A percentile compares a stretch with the other conserved stretches of the same genome.
These are phyloP conservation scores for Plasmodium gallinaceum DNA, from an alignment of 169 alveolate genomes.

Conservation along the genomic window DNA sequence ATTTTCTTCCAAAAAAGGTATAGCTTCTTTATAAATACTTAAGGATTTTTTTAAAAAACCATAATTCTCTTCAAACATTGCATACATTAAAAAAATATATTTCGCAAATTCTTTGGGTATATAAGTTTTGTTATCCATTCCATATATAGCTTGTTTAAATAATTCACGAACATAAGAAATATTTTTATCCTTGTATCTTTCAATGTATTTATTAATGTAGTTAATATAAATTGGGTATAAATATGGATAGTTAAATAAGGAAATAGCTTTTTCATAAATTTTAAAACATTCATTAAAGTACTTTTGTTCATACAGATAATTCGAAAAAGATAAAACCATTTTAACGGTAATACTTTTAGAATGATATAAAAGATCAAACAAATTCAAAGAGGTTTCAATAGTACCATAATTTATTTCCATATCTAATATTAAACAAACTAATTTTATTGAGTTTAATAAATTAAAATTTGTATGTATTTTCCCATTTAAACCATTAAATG, in stretches of 20 bases:
- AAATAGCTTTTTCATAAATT: constrained; percentile 90
- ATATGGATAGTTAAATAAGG: constrained; percentile 90
- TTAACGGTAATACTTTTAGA: constrained; percentile 85
- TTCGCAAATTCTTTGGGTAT: constrained; percentile 85
- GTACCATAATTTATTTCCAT: constrained; percentile 75
- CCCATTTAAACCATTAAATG: neutral
- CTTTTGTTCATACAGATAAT: constrained; percentile 81
- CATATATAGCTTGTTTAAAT: constrained; percentile 85
- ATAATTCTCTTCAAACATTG: constrained; percentile 89
- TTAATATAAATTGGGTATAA: constrained; percentile 89
- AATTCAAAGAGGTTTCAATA: constrained; percentile 28
- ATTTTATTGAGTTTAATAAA: constrained; percentile 34
- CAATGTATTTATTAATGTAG: constrained; percentile 86
- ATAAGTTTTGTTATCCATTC: constrained; percentile 34
- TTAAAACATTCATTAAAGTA: constrained; percentile 89
- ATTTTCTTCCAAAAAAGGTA: constrained; percentile 83
- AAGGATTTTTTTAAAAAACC: constrained; percentile 90
- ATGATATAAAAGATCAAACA: constrained; percentile 77
- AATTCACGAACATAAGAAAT: constrained; percentile 91
- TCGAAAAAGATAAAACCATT: constrained; percentile 83
- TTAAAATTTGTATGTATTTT: neutral
- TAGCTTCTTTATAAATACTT: constrained; percentile 88
- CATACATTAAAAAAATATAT: constrained; percentile 89
- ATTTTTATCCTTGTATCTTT: constrained; percentile 86
- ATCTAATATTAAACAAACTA: constrained; percentile 45